Percentiles rank a stretch among this genome's conserved stretches.
phyloP scores from a whole-genome alignment of 2,329 filamentous ascomycete genomes.

The Colletotrichum scovillei region DNA sequence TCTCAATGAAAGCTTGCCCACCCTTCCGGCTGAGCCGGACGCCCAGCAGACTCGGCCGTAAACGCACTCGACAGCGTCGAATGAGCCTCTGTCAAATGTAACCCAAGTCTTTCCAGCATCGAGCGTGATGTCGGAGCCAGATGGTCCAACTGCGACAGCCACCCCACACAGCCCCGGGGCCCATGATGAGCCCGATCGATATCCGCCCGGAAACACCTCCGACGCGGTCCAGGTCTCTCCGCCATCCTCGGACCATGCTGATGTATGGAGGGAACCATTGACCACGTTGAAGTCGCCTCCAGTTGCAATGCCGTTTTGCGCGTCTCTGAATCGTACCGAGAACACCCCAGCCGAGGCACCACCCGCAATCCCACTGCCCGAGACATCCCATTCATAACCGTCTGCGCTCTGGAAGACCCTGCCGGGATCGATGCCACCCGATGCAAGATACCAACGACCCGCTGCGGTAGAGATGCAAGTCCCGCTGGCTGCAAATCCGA shows the following conservation, averaged over 20 bases:
- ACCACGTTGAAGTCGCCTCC: constrained; percentile 45
- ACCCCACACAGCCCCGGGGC: constrained; percentile 39
- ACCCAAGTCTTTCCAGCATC: constrained; percentile 45
- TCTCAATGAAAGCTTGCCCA: constrained; percentile 37
- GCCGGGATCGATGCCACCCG: constrained; percentile 43
- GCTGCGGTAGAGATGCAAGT: constrained; percentile 45
- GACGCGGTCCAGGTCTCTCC: constrained; percentile 43
- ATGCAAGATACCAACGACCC: constrained; percentile 44
- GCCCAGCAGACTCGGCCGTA: constrained; percentile 44
- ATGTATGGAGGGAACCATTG: constrained; percentile 36
- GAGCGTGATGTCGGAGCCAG: constrained; percentile 45
- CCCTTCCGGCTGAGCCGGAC: constrained; percentile 43
- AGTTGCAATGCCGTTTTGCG: constrained; percentile 42
- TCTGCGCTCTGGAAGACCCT: constrained; percentile 43
- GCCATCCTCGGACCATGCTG: constrained; percentile 46
- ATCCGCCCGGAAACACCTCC: constrained; percentile 43
- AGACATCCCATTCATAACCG: constrained; percentile 42
- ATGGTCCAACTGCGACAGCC: constrained; percentile 47
- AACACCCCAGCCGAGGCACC: constrained; percentile 44
- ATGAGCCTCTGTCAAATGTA: constrained; percentile 43
- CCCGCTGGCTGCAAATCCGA: constrained; percentile 47
- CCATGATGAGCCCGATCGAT: constrained; percentile 46
- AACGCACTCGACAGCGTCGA: constrained; percentile 47
- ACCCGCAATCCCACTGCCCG: constrained; percentile 41
- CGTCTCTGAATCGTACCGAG: constrained; percentile 46